A percentile compares a stretch with the other conserved stretches of the same genome.
Evolutionary conservation across 208 protist genomes (phyloP).

Genomic region (Acanthamoeba healyi): DNA sequence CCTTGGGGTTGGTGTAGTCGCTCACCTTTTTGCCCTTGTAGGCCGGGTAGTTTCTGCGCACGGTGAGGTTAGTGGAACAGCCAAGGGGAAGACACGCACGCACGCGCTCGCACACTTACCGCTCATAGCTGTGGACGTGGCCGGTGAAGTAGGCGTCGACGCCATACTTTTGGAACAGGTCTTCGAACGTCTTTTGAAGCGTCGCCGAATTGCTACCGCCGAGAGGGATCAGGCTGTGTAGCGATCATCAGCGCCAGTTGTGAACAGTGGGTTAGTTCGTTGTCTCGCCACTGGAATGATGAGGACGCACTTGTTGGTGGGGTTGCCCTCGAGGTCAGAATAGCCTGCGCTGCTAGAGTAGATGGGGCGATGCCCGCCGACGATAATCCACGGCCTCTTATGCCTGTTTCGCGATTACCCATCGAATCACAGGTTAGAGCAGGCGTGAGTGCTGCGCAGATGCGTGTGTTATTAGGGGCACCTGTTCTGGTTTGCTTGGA

Average conservation of each 20-base stretch:
- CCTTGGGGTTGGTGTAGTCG: slow-evolving; percentile 27
- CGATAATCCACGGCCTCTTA: slow-evolving; percentile 63
- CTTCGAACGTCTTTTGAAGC: slow-evolving; percentile 47
- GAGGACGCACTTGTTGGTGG: background rate
- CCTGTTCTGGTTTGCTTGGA: slow-evolving; percentile 1
- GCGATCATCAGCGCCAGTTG: background rate
- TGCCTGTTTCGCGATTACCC: background rate
- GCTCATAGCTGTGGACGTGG: slow-evolving; percentile 71
- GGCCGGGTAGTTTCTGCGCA: slow-evolving; percentile 28
- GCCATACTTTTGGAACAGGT: slow-evolving; percentile 64
- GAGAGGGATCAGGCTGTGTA: background rate
- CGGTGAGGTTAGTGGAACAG: background rate
- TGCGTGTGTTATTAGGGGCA: background rate
- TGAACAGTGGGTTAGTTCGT: too few species aligned
- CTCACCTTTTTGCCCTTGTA: slow-evolving; percentile 40
- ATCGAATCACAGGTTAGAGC: too few species aligned
- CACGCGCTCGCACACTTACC: background rate
- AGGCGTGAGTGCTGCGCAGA: background rate
- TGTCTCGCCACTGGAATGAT: background rate
- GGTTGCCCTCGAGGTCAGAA: slow-evolving; percentile 5
- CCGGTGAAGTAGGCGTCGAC: slow-evolving; percentile 66
- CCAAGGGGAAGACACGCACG: background rate
- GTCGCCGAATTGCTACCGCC: background rate
- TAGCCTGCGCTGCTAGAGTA: slow-evolving; percentile 33
- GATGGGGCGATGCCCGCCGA: background rate